Conservation (phyloP, 2,329 filamentous ascomycete genomes). For the Lecanicillium sp. region DNA sequence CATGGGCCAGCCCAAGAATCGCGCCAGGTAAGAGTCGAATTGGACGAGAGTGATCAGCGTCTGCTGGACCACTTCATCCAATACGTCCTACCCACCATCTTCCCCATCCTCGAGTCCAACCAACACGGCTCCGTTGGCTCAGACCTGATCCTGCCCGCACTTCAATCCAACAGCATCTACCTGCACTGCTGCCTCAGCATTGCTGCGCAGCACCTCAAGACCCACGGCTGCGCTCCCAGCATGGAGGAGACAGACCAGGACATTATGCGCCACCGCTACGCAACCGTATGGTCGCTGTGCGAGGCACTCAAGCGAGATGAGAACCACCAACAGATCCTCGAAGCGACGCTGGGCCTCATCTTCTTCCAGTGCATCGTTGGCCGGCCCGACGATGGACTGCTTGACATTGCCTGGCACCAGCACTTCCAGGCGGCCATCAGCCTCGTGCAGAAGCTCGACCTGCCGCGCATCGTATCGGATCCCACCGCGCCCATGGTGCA, state of each 20-base stretch:
- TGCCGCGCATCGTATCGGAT: constrained; percentile 60
- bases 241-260: constrained; percentile 77
- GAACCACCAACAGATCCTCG: constrained; percentile 80
- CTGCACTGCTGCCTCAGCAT: constrained; percentile 94
- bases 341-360: constrained; percentile 89
- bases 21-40: constrained; percentile 66
- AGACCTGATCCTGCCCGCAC: constrained; percentile 76
- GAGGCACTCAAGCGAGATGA: constrained; percentile 72
- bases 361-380: constrained; percentile 94
- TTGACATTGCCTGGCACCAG: constrained; percentile 93
- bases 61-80: constrained; percentile 87
- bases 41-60: constrained; percentile 81
- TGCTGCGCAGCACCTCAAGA: constrained; percentile 86
- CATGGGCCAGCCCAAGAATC: constrained; percentile 57
- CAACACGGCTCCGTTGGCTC: constrained; percentile 76
- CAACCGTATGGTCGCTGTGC: constrained; percentile 79
- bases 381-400: constrained; percentile 72
- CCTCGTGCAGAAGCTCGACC: constrained; percentile 76
- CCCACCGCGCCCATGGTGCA: constrained; percentile 44
- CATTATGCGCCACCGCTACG: constrained; percentile 85
- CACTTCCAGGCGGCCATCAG: constrained; percentile 90
- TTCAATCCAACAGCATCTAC: constrained; percentile 89
- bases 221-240: constrained; percentile 45
- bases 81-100: constrained; percentile 79
- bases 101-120: constrained; percentile 85